These are phyloP conservation scores for Chromosphaera perkinsii DNA, from an alignment of 208 protist species.

Conservation along the genomic window DNA sequence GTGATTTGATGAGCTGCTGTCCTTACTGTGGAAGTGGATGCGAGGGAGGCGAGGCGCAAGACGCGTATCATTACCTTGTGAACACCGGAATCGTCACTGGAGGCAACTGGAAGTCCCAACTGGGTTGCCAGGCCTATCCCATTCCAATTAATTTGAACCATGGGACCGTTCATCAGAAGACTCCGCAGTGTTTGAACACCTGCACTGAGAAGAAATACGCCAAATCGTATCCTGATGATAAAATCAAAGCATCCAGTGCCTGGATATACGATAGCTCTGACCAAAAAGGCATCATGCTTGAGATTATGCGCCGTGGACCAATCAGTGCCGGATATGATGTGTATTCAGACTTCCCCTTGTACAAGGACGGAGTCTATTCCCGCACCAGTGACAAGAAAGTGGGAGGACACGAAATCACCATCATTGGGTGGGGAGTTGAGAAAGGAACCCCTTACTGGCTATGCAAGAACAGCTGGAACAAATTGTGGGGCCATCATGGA, in stretches of 20 bases:
- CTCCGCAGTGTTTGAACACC: not conserved
- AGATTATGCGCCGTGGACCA: too few species aligned
- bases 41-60: not conserved
- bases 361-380: too few species aligned
- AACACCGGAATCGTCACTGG: not conserved
- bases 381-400: too few species aligned
- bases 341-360: too few species aligned
- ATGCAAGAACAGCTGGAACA: constrained; percentile 4
- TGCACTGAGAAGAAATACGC: too few species aligned
- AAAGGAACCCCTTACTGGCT: constrained; percentile 3
- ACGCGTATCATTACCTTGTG: not conserved
- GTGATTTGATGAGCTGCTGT: not conserved
- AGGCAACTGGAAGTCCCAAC: not conserved
- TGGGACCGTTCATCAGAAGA: not conserved
- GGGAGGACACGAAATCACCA: not conserved
- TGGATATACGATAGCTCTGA: too few species aligned
- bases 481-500: not conserved
- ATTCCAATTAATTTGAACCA: not conserved
- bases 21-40: not conserved
- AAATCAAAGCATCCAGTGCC: too few species aligned
- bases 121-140: not conserved
- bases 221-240: too few species aligned
- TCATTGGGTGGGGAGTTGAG: constrained; percentile 11
- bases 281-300: too few species aligned
- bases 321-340: too few species aligned